Evolutionary conservation across 441 rosid genomes (phyloP).

Genomic region (Theobroma grandiflorum): DNA sequence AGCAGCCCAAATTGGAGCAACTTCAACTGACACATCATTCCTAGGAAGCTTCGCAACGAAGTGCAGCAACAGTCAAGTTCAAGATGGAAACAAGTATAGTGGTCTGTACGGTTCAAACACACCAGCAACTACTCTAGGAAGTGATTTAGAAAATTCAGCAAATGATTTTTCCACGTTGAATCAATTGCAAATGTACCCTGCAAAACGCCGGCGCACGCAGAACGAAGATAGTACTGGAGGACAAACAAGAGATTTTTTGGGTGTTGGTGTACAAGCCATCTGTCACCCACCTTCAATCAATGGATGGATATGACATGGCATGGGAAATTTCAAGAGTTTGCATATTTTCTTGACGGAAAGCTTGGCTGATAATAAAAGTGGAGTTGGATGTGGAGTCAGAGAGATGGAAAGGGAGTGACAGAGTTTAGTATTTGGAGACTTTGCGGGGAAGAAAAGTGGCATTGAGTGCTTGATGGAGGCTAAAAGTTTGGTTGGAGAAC

Average conservation of each 20-base stretch:
- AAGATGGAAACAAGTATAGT: constrained; percentile 54
- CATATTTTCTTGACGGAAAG: constrained; percentile 27
- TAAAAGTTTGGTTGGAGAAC: constrained; percentile 40
- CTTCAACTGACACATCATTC: constrained; percentile 57
- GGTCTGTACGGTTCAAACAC: constrained; percentile 61
- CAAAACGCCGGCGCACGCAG: constrained; percentile 62
- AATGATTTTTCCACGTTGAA: constrained; percentile 48
- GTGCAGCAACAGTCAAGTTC: constrained; percentile 44
- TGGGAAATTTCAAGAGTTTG: constrained; percentile 20
- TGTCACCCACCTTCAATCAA: constrained; percentile 75
- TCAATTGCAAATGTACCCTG: constrained; percentile 59
- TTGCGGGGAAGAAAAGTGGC: constrained; percentile 46
- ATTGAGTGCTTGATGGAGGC: constrained; percentile 45
- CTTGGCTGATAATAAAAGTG: constrained; percentile 32
- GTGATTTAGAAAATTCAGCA: constrained; percentile 48
- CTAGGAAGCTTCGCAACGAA: constrained; percentile 59
- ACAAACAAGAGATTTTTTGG: constrained; percentile 92
- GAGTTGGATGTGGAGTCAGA: constrained; percentile 8
- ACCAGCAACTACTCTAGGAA: constrained; percentile 32
- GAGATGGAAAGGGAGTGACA: constrained; percentile 8
- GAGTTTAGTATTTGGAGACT: constrained; percentile 40
- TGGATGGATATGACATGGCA: constrained; percentile 71
- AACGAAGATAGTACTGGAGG: constrained; percentile 54
- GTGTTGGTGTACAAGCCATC: constrained; percentile 74
- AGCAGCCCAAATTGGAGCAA: constrained; percentile 84